These are phyloP conservation scores for Arthrinium phaeospermum DNA, from an alignment of 2,329 filamentous ascomycete genomes.

Conservation along the genomic window DNA sequence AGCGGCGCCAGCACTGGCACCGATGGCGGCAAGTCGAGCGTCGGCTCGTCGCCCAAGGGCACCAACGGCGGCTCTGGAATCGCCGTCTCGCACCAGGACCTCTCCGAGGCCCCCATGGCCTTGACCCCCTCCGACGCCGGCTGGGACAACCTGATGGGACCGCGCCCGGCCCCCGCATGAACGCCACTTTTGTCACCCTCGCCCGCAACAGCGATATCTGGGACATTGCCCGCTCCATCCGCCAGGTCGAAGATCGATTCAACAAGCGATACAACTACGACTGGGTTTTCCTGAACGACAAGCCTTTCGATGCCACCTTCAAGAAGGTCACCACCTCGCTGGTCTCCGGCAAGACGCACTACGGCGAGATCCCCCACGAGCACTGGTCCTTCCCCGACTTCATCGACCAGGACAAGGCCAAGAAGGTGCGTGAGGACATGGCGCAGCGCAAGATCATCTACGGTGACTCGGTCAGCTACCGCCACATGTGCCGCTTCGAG, in stretches of 20 bases:
- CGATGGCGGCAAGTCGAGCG: constrained; percentile 19
- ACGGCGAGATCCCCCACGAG: constrained; percentile 86
- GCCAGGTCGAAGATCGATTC: constrained; percentile 97
- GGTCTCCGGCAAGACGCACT: constrained; percentile 91
- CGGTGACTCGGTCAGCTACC: constrained; percentile 94
- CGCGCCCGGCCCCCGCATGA: constrained; percentile 77
- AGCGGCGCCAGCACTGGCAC: constrained; percentile 25
- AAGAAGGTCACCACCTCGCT: constrained; percentile 88
- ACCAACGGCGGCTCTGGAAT: constrained; percentile 27
- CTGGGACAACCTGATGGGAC: constrained; percentile 59
- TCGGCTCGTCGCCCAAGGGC: constrained; percentile 35
- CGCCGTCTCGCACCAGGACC: constrained; percentile 42
- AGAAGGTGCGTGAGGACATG: constrained; percentile 93
- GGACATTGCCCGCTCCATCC: constrained; percentile 96
- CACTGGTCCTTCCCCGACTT: constrained; percentile 97
- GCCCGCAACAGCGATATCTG: constrained; percentile 93
- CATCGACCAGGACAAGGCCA: constrained; percentile 94
- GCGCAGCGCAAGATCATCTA: constrained; percentile 95
- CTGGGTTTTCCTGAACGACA: constrained; percentile 98
- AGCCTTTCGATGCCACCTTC: constrained; percentile 91
- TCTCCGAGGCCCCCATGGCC: constrained; percentile 54
- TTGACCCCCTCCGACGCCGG: constrained; percentile 58
- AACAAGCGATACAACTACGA: constrained; percentile 97
- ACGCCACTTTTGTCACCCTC: constrained; percentile 96
- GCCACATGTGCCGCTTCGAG: constrained; percentile 99